These are phyloP conservation scores for Starmera dryadoides DNA, from an alignment of 805 yeast genomes.

Conservation along the genomic window DNA sequence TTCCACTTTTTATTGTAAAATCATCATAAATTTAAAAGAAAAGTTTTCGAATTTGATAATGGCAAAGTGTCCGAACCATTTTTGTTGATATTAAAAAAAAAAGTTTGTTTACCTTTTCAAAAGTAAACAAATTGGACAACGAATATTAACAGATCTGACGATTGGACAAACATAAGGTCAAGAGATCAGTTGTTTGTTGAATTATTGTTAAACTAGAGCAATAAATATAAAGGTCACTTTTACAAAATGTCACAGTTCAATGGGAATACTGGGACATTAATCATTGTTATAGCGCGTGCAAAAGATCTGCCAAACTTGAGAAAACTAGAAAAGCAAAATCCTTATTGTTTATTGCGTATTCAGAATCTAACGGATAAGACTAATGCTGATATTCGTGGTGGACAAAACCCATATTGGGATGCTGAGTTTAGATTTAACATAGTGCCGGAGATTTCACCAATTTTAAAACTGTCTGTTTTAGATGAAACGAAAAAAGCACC, in stretches of 20 bases:
- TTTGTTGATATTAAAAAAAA: neutral
- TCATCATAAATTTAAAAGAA: too few relatives aligned
- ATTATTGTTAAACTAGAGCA: too few relatives aligned
- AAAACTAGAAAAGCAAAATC: slow-evolving; percentile 88
- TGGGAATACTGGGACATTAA: slow-evolving; percentile 44
- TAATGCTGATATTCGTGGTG: slow-evolving; percentile 74
- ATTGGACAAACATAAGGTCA: too few relatives aligned
- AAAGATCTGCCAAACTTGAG: slow-evolving; percentile 81
- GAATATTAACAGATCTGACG: neutral
- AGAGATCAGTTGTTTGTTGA: too few relatives aligned
- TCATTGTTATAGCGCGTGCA: slow-evolving; percentile 73
- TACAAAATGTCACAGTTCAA: slow-evolving; percentile 19
- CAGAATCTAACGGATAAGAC: slow-evolving; percentile 81
- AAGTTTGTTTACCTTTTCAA: slow-evolving; percentile 8
- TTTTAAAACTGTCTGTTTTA: slow-evolving; percentile 64
- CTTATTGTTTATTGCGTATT: slow-evolving; percentile 76
- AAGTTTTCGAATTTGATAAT: too few relatives aligned
- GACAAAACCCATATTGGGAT: slow-evolving; percentile 90
- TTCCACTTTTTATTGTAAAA: too few relatives aligned
- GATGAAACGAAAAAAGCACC: slow-evolving; percentile 87
- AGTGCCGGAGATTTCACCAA: slow-evolving; percentile 54
- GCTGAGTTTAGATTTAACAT: slow-evolving; percentile 64
- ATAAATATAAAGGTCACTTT: neutral
- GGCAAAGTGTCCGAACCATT: neutral
- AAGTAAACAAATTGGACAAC: neutral